These are phyloP conservation scores for Dendrocalamus latiflorus DNA, from an alignment of 202 grass and related monocot genomes.

Conservation along the genomic window DNA sequence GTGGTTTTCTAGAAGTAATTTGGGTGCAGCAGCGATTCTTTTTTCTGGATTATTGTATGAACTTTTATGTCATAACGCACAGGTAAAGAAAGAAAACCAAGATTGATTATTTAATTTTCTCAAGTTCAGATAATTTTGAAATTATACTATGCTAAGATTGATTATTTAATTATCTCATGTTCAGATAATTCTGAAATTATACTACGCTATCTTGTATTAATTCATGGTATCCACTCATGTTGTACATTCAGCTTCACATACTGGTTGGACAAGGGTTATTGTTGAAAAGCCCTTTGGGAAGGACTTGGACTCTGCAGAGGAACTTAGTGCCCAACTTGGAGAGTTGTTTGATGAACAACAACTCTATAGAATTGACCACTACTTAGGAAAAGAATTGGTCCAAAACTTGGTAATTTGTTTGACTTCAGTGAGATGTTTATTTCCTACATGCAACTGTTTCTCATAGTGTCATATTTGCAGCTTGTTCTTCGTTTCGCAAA, in stretches of 20 bases:
- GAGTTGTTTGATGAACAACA: no score
- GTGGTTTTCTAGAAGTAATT: not conserved
- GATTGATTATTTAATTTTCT: no score
- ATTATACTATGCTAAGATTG: no score
- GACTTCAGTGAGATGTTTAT: not conserved
- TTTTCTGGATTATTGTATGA: not conserved
- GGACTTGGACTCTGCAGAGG: slow-evolving; percentile 72
- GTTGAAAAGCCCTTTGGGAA: slow-evolving; percentile 97
- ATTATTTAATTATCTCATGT: no score
- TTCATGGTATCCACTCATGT: slow-evolving; percentile 10
- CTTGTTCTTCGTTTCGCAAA: slow-evolving; percentile 86
- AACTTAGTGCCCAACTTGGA: slow-evolving; percentile 82
- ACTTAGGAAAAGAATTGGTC: no score
- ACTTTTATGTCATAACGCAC: not conserved
- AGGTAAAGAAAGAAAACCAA: no score
- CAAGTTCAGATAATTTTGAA: no score
- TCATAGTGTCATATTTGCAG: slow-evolving; percentile 39
- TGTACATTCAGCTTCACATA: slow-evolving; percentile 50
- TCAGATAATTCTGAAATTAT: not conserved
- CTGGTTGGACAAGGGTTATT: slow-evolving; percentile 72
- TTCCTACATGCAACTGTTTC: slow-evolving; percentile 18
- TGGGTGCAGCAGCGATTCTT: not conserved
- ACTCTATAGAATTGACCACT: no score
- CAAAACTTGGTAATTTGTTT: slow-evolving; percentile 32
- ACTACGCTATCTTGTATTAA: not conserved